Conservation (phyloP, 2,329 filamentous ascomycete genomes). For the Boeremia exigua region DNA sequence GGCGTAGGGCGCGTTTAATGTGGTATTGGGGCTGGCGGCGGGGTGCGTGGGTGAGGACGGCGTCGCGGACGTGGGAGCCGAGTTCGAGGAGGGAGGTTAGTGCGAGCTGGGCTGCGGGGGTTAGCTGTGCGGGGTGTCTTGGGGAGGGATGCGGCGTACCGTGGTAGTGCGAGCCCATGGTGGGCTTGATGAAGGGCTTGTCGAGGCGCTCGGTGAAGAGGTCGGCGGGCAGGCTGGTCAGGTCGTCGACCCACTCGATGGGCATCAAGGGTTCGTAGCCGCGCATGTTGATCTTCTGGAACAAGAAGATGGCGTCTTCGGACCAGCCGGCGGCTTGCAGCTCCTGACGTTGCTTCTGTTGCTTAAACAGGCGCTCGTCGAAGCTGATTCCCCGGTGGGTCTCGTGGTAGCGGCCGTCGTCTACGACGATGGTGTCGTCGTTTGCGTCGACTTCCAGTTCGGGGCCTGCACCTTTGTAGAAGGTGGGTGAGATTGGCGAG, state of each 20-base stretch:
- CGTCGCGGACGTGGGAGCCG: slow-evolving; percentile 60
- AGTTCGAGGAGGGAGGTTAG: slow-evolving; percentile 58
- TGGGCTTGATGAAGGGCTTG: slow-evolving; percentile 55
- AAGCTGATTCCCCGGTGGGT: slow-evolving; percentile 32
- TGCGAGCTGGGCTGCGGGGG: slow-evolving; percentile 55
- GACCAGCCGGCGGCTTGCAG: slow-evolving; percentile 57
- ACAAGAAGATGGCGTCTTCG: slow-evolving; percentile 59
- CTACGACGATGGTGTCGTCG: slow-evolving; percentile 44
- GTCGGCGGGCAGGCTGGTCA: slow-evolving; percentile 59
- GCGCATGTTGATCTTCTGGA: slow-evolving; percentile 60
- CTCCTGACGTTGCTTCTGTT: slow-evolving; percentile 25
- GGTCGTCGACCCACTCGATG: slow-evolving; percentile 59
- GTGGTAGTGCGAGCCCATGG: slow-evolving; percentile 53
- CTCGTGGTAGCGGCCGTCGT: slow-evolving; percentile 39
- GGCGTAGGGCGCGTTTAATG: slow-evolving; percentile 51
- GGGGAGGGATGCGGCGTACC: slow-evolving; percentile 37
- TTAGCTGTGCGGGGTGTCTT: slow-evolving; percentile 10
- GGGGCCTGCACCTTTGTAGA: slow-evolving; percentile 16
- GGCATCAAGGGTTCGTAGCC: slow-evolving; percentile 64
- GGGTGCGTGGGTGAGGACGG: slow-evolving; percentile 46
- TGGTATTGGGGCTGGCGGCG: slow-evolving; percentile 47
- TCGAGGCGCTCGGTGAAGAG: slow-evolving; percentile 56
- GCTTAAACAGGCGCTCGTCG: slow-evolving; percentile 27
- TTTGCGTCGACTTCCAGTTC: slow-evolving; percentile 44
- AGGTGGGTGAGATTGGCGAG: slow-evolving; percentile 7